Evolutionary conservation across 768 basidiomycete genomes (phyloP).

Genomic region (Lentinus brumalis): DNA sequence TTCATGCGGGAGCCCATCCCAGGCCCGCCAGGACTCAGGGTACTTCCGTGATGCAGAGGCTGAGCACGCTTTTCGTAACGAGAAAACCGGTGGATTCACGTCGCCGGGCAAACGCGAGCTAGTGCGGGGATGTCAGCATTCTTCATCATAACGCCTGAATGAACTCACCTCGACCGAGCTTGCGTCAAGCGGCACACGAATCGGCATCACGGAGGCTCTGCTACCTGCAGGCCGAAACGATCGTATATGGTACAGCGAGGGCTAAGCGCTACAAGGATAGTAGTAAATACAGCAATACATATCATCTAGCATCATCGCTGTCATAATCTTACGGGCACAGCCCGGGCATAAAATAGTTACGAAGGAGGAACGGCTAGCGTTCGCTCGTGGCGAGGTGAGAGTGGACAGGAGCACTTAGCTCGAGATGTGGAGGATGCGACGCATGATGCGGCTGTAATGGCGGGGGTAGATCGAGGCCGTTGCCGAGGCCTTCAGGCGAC

Average conservation of each 20-base stretch:
- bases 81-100: too few species aligned
- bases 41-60: too few species aligned
- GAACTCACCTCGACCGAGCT: neutral
- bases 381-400: neutral
- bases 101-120: too few species aligned
- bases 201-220: neutral
- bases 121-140: too few species aligned
- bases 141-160: too few species aligned
- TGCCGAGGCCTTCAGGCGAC: slow-evolving; percentile 15
- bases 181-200: neutral
- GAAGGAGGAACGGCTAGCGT: neutral
- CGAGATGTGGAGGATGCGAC: slow-evolving; percentile 19
- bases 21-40: too few species aligned
- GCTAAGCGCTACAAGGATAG: slow-evolving; percentile 14
- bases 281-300: slow-evolving; percentile 8
- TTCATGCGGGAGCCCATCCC: too few species aligned
- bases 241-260: neutral
- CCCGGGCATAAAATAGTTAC: neutral
- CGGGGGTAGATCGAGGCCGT: slow-evolving; percentile 3
- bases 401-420: neutral
- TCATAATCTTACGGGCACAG: slow-evolving; percentile 1
- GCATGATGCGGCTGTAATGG: slow-evolving; percentile 23
- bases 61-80: too few species aligned
- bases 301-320: slow-evolving; percentile 6
- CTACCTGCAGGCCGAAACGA: neutral